A percentile compares a stretch with the other conserved stretches of the same genome.
Evolutionary conservation across 2,329 filamentous ascomycete species (phyloP).

Genomic region (Alternaria sp.): DNA sequence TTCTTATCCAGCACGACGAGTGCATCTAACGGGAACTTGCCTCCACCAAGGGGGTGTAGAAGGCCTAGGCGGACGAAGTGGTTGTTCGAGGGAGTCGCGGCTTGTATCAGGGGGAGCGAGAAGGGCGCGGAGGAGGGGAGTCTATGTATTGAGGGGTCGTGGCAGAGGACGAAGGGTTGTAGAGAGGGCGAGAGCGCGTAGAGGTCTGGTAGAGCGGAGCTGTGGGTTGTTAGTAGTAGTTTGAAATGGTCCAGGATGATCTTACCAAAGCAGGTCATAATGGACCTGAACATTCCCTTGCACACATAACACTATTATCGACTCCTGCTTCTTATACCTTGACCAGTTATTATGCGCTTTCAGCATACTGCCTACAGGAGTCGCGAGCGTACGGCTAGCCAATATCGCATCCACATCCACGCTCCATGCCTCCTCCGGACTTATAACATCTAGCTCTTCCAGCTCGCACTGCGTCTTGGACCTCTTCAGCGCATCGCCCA

Average conservation of each 20-base stretch:
- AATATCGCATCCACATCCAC: conserved; percentile 42
- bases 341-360: conserved; percentile 36
- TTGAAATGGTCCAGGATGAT: background rate
- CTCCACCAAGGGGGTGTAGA: conserved; percentile 54
- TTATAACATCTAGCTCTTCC: conserved; percentile 42
- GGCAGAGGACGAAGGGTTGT: conserved; percentile 44
- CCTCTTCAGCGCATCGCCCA: conserved; percentile 40
- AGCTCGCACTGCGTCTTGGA: conserved; percentile 46
- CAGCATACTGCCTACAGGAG: conserved; percentile 20
- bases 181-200: conserved; percentile 41
- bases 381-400: conserved; percentile 30
- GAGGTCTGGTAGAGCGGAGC: conserved; percentile 36
- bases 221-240: conserved; percentile 10
- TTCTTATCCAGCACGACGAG: conserved; percentile 52
- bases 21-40: conserved; percentile 52
- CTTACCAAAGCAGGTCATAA: conserved; percentile 46
- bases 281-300: conserved; percentile 44
- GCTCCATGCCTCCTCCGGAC: conserved; percentile 38
- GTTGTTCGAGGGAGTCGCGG: conserved; percentile 40
- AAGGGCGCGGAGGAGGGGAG: conserved; percentile 31
- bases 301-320: conserved; percentile 40
- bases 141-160: conserved; percentile 39
- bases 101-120: conserved; percentile 42
- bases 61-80: conserved; percentile 51
- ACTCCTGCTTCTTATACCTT: conserved; percentile 24